phyloP scores from a whole-genome alignment of 2,329 filamentous ascomycete genomes.

The Aulographum hederae region DNA sequence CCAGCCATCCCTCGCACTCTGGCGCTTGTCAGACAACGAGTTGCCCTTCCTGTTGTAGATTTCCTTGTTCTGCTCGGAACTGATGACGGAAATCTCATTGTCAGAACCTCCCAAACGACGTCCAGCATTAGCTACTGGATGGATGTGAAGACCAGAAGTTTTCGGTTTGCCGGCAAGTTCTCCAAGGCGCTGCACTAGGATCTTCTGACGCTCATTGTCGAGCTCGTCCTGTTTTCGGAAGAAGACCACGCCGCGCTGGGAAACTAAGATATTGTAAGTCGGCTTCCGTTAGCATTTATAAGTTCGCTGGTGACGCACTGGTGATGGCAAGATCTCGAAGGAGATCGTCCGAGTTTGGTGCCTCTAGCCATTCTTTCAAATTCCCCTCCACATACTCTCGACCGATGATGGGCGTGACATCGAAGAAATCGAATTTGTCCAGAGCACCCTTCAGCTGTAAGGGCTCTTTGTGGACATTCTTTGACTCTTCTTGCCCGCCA shows the following conservation, averaged over 20 bases:
- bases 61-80: slow-evolving; percentile 35
- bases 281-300: not conserved
- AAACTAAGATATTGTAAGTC: slow-evolving; percentile 27
- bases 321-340: slow-evolving; percentile 33
- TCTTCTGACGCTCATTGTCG: slow-evolving; percentile 45
- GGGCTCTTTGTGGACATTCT: too few species aligned
- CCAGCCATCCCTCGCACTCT: slow-evolving; percentile 28
- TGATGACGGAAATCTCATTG: slow-evolving; percentile 45
- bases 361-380: slow-evolving; percentile 16
- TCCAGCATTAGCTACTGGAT: slow-evolving; percentile 37
- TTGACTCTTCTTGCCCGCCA: too few species aligned
- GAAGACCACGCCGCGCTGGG: slow-evolving; percentile 51
- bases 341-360: slow-evolving; percentile 17
- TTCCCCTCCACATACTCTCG: slow-evolving; percentile 24
- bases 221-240: slow-evolving; percentile 46
- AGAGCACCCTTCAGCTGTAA: slow-evolving; percentile 22
- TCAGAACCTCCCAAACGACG: slow-evolving; percentile 37
- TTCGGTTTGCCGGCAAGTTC: slow-evolving; percentile 39
- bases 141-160: slow-evolving; percentile 38
- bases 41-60: slow-evolving; percentile 15
- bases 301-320: slow-evolving; percentile 14
- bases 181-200: slow-evolving; percentile 41
- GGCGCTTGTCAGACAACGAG: slow-evolving; percentile 15
- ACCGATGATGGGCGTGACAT: slow-evolving; percentile 33
- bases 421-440: slow-evolving; percentile 26